These are phyloP conservation scores for Lactarius deliciosus DNA, from an alignment of 768 basidiomycete genomes.

Conservation along the genomic window DNA sequence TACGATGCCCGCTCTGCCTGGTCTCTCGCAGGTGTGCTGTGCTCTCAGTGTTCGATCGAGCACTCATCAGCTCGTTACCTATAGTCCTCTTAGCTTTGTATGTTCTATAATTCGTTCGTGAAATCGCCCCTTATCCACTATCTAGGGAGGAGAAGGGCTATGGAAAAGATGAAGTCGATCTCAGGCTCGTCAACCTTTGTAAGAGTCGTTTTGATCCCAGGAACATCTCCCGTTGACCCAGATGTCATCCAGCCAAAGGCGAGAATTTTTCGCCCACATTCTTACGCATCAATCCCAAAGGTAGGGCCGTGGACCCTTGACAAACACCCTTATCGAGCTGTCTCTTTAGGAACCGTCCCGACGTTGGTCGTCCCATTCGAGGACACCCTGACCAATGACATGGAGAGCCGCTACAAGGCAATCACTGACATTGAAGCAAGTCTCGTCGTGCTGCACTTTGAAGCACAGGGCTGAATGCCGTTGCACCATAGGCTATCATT, in stretches of 20 bases:
- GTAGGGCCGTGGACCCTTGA: constrained; percentile 37
- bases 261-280: constrained; percentile 77
- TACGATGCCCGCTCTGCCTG: constrained; percentile 59
- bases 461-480: constrained; percentile 21
- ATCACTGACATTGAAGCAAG: constrained; percentile 70
- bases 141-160: constrained; percentile 78
- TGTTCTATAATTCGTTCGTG: constrained; percentile 8
- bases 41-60: not conserved
- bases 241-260: constrained; percentile 54
- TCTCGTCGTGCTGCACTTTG: not conserved
- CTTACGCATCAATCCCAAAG: constrained; percentile 75
- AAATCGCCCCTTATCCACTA: not conserved
- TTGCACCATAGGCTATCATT: constrained; percentile 55
- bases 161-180: constrained; percentile 68
- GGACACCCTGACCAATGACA: constrained; percentile 65
- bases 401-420: constrained; percentile 79
- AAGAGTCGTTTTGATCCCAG: constrained; percentile 26
- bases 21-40: constrained; percentile 58
- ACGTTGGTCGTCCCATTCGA: constrained; percentile 82
- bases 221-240: constrained; percentile 5
- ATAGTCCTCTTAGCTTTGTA: constrained; percentile 29
- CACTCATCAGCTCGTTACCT: not conserved
- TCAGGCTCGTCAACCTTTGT: constrained; percentile 68
- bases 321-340: not conserved
- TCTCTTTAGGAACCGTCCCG: constrained; percentile 67